Percentiles rank a stretch among this genome's conserved stretches.
Evolutionary conservation across 2,329 filamentous ascomycete species (phyloP).

Genomic region (Colletotrichum acutatum): DNA sequence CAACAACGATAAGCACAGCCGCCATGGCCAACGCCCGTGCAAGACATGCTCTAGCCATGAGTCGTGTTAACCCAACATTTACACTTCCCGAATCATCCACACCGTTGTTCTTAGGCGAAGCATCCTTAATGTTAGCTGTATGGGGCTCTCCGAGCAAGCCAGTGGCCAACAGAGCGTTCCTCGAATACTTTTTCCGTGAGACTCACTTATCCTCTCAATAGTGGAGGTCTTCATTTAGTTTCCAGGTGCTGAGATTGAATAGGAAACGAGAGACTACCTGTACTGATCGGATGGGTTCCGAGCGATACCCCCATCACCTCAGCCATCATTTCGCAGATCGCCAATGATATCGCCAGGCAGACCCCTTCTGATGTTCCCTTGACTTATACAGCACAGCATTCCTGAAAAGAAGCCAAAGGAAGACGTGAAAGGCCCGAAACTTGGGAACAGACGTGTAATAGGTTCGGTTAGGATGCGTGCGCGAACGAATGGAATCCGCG

Average conservation of each 20-base stretch:
- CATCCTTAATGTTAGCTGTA: conserved; percentile 58
- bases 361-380: conserved; percentile 9
- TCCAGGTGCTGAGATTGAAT: fast-evolving
- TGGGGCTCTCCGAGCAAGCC: conserved; percentile 55
- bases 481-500: too few species aligned
- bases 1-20: conserved; percentile 48
- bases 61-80: conserved; percentile 60
- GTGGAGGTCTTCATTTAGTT: too few species aligned
- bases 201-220: not conserved
- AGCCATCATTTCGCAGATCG: not conserved
- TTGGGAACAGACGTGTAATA: too few species aligned
- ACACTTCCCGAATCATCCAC: conserved; percentile 53
- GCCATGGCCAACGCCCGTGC: conserved; percentile 53
- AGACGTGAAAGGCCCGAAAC: too few species aligned
- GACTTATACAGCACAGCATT: not conserved
- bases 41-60: conserved; percentile 55
- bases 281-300: conserved; percentile 20
- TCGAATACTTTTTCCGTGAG: conserved; percentile 60
- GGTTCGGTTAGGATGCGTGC: too few species aligned
- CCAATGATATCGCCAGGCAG: not conserved
- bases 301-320: not conserved
- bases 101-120: conserved; percentile 59
- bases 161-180: conserved; percentile 50
- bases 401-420: too few species aligned
- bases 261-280: conserved; percentile 30